A percentile compares a stretch with the other conserved stretches of the same genome.
Evolutionary conservation across 148 eudicot genomes (phyloP).

Genomic region (Chenopodium album): DNA sequence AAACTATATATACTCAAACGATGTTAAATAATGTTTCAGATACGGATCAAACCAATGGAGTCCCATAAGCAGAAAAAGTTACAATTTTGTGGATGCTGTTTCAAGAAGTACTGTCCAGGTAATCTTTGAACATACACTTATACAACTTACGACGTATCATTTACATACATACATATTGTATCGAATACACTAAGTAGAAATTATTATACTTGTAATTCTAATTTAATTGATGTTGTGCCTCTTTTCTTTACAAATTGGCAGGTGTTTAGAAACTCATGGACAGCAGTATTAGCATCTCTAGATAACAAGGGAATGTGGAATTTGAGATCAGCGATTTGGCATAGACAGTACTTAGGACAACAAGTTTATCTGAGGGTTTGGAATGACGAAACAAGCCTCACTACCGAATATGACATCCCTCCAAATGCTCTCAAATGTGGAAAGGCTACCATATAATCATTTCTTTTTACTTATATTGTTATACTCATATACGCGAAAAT

Average conservation of each 20-base stretch:
- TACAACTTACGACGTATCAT: no score
- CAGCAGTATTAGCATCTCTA: conserved; percentile 56
- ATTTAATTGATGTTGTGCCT: no score
- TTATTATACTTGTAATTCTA: no score
- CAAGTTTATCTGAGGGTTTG: conserved; percentile 61
- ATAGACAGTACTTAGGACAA: conserved; percentile 71
- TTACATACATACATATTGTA: no score
- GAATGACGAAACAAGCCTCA: conserved; percentile 53
- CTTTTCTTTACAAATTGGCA: conserved; percentile 15
- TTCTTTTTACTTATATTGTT: not conserved
- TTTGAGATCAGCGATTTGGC: conserved; percentile 79
- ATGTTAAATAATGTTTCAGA: conserved; percentile 31
- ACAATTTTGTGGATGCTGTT: conserved; percentile 62
- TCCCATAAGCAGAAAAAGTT: conserved; percentile 42
- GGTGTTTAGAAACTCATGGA: conserved; percentile 78
- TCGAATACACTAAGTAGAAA: no score
- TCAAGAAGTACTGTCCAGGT: conserved; percentile 75
- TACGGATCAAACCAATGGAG: conserved; percentile 68
- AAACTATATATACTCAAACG: no score
- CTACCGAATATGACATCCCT: conserved; percentile 58
- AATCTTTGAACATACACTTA: not conserved
- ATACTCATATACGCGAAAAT: not conserved
- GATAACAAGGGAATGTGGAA: conserved; percentile 97
- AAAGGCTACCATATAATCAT: conserved; percentile 38
- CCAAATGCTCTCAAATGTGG: conserved; percentile 73